Evolutionary conservation across 495 filamentous ascomycete genomes (phyloP).

Genomic region (Podospora didyma): DNA sequence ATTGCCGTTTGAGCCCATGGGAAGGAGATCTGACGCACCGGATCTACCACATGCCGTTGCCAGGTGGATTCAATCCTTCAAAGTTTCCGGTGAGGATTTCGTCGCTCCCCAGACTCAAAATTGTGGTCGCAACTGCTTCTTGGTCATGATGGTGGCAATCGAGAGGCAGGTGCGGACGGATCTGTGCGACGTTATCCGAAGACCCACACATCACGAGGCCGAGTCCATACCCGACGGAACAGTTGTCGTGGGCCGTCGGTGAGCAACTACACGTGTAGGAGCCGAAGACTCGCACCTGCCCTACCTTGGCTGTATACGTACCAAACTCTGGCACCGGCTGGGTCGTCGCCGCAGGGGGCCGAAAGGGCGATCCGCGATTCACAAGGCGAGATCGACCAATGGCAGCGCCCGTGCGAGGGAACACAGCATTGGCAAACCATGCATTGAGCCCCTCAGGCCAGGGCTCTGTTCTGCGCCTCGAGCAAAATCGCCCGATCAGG

Average conservation of each 20-base stretch:
- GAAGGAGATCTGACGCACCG: background rate
- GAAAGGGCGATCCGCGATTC: background rate
- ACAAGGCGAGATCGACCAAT: background rate
- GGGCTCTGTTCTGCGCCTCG: constrained; percentile 1
- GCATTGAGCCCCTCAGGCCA: constrained; percentile 18
- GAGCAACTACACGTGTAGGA: background rate
- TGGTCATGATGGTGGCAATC: too few species aligned
- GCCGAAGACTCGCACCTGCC: background rate
- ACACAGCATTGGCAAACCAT: background rate
- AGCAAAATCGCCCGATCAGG: constrained; percentile 11
- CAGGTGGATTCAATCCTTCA: background rate
- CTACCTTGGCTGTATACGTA: background rate
- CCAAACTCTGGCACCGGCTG: background rate
- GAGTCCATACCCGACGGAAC: too few species aligned
- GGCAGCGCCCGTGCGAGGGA: background rate
- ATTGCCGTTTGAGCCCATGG: background rate
- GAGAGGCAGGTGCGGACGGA: too few species aligned
- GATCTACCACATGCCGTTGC: background rate
- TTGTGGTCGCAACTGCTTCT: too few species aligned
- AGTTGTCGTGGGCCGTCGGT: too few species aligned
- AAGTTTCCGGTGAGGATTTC: background rate
- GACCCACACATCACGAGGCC: too few species aligned
- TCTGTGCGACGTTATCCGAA: too few species aligned
- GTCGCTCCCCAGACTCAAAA: too few species aligned
- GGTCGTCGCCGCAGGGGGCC: background rate